phyloP scores from a whole-genome alignment of 2,329 filamentous ascomycete genomes.

The Calonectria pteridis region DNA sequence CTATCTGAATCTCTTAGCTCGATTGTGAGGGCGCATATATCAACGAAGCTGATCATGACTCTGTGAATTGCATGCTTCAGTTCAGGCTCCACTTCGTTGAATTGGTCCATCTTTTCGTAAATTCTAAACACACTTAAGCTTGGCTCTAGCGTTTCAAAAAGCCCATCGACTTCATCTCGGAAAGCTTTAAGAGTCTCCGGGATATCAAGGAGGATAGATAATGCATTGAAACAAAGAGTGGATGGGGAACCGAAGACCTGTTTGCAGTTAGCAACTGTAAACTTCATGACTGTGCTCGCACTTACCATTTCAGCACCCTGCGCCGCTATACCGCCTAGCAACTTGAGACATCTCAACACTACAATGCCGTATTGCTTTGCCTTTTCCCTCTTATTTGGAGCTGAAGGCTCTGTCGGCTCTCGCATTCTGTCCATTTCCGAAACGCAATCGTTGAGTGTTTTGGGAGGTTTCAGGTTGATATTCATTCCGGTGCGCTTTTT shows the following conservation, averaged over 20 bases:
- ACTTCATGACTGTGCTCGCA: not conserved
- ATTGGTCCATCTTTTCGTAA: conserved; percentile 5
- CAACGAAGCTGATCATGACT: conserved; percentile 1
- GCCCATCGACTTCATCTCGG: not conserved
- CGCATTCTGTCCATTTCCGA: not conserved
- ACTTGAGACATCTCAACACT: not conserved
- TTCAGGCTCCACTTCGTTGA: not conserved
- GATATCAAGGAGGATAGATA: not conserved
- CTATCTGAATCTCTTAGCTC: not conserved
- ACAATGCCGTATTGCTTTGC: not conserved
- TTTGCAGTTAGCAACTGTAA: not conserved
- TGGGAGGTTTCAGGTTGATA: not conserved
- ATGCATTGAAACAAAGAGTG: not conserved
- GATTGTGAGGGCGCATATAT: not conserved
- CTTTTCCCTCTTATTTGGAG: not conserved
- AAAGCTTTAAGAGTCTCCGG: not conserved
- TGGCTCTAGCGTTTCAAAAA: not conserved
- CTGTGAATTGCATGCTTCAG: not conserved
- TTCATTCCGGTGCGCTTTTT: not conserved
- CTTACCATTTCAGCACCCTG: not conserved
- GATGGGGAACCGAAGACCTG: not conserved
- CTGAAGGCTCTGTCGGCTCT: not conserved
- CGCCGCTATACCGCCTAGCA: not conserved
- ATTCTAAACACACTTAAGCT: not conserved
- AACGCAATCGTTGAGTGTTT: not conserved